Base-by-base conservation (phyloP, 139 green algal species). In the Chlamydomonas schloesseri region DNA sequence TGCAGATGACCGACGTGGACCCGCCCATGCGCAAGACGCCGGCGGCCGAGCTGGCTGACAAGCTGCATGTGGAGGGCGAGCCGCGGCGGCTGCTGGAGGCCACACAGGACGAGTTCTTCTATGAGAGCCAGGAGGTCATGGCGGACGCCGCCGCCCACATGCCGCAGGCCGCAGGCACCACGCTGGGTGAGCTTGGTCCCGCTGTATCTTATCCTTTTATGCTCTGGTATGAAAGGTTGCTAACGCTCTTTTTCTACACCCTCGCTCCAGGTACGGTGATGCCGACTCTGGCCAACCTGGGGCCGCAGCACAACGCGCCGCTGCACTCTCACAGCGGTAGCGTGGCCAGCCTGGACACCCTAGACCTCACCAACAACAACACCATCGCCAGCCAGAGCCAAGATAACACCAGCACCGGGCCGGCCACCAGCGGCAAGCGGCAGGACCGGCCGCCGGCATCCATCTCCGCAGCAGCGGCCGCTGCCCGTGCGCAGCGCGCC, bases 1-100 rank as follows among this genome's bases (percentile, higher is more conserved):
- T n/a, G n/a, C 84, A 92, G 88, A 90, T 91, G 88, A 95, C 92
- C 0, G 90, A 93, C 55, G 87, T 95, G 28, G 92, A 94, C 84
- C 80, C 88, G 23, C 47, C 50, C 28, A 86, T 81, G 73, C 82
- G 76, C 67, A 89, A 90, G 81, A 80, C 88, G 34, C 86, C 82
- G 29, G 87, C 89, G 18, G 81, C 81, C 34, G 81, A 93, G 58
- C 81, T 94, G 71, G 91, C 89, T 10, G 88, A 92, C 24, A 73
- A 50, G 72, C 50, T 93, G 57, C 60, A 82, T 31, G 82, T 77
- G 55, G 58, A 86, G 74, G 88, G 82, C 8, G 79, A 77, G 84
- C 73, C 62, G 65, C 53, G 55, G 68, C 64, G 84, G 29, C 47
- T 92, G 33, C 68, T 92, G 28, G 88, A 92, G 53, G 65, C 65